Evolutionary conservation across 495 filamentous ascomycete species (phyloP), one percentile per base, ranked within the genome.

Genomic region (Hyaloscypha finlandica): DNA sequence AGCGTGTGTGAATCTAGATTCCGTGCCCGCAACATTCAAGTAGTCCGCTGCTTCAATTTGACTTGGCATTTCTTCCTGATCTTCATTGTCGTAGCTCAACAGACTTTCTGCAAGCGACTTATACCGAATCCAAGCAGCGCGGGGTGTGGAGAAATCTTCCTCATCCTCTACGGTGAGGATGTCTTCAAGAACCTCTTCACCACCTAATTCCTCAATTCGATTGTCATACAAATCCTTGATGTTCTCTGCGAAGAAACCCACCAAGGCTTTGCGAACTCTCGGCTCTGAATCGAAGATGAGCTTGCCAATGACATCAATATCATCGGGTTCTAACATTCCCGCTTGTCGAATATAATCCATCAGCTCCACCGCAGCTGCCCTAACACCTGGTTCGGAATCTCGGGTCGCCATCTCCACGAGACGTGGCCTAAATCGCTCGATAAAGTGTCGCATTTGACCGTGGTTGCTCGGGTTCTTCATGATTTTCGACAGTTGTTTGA

Each of bases 401-500:
- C 85, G 84, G 30, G 88, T 88, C 1, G 92, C 93, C 84, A 99
- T 97, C 78, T 99, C 95, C 14, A 98, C 90, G 16, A 98, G 79
- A n/a, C 96, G 87, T 2, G 87, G 80, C 39, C 93, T 83, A 75
- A 97, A 98, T 39, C 92, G 84, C 71, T 97, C 94, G 16, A 92
- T 97, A 71, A 98, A 98, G 61, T 90, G 88, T 51, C 90, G 86
- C 42, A 99, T 77, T 29, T 90, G 89, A 63, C 86, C 88, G 30
- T 92, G 81, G 69, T 94, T 92, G 59, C 93, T 86, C 31, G 54
- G 16, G 22, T 55, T 42, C 73, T 89, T 90, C 75, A 91, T 91
- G 4, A 99, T 81, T 61, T 84, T 88, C 4, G 85, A 80, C 4
- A 99, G 81, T 70, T 97, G 90, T 68, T 88, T 91, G n/a, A 98